phyloP scores from a whole-genome alignment of 2,329 filamentous ascomycete genomes.

The Arthroderma sp. region DNA sequence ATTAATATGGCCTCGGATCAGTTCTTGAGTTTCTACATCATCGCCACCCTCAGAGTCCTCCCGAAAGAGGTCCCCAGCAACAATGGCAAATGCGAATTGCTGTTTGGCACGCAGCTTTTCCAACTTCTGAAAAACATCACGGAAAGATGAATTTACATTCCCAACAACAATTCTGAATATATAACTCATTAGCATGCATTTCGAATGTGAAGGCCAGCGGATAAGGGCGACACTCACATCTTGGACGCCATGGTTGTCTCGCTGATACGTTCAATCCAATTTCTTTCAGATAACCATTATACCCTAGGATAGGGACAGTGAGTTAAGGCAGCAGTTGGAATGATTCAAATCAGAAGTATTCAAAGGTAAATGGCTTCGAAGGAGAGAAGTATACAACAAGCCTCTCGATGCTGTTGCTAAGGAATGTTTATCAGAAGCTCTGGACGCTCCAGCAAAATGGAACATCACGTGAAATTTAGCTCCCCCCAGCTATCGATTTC shows the following conservation, averaged over 20 bases:
- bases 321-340: too few relatives aligned
- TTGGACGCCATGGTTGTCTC: constrained; percentile 39
- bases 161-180: constrained; percentile 56
- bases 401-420: too few relatives aligned
- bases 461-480: too few relatives aligned
- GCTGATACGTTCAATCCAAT: too few relatives aligned
- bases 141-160: constrained; percentile 65
- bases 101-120: constrained; percentile 73
- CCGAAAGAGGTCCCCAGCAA: constrained; percentile 72
- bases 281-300: too few relatives aligned
- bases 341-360: too few relatives aligned
- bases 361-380: too few relatives aligned
- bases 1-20: constrained; percentile 59
- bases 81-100: constrained; percentile 69
- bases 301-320: too few relatives aligned
- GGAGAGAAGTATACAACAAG: too few relatives aligned
- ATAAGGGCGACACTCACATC: constrained; percentile 33
- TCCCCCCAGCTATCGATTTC: constrained; percentile 1
- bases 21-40: constrained; percentile 47
- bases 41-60: constrained; percentile 34
- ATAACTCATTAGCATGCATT: not conserved
- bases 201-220: not conserved
- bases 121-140: constrained; percentile 66
- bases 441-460: too few relatives aligned
- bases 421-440: too few relatives aligned